phyloP scores from a whole-genome alignment of 345 rosid species.

The Euphorbia lathyris region DNA sequence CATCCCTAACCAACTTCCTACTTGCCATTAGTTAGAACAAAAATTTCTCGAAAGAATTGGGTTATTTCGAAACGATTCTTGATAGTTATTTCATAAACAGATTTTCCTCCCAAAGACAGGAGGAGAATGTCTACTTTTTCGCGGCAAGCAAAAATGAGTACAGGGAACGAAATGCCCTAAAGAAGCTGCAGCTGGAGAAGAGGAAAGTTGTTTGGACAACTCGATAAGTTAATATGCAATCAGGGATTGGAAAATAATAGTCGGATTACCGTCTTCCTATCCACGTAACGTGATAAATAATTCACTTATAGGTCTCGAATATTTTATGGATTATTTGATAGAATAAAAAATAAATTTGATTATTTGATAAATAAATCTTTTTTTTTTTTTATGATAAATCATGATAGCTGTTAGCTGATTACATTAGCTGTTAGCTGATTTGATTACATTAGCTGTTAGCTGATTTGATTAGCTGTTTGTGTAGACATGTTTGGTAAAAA shows the following conservation, averaged over 20 bases:
- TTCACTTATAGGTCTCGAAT: too few relatives aligned
- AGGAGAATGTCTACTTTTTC: neutral
- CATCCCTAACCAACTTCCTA: conserved; percentile 72
- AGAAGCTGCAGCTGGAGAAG: neutral
- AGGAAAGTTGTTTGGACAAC: conserved; percentile 1
- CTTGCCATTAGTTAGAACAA: conserved; percentile 52
- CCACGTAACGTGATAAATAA: neutral
- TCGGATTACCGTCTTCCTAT: neutral
- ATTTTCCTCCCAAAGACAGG: neutral
- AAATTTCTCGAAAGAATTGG: neutral
- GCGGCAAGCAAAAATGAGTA: neutral
- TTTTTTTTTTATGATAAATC: too few relatives aligned
- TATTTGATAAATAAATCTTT: too few relatives aligned
- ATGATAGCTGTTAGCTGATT: too few relatives aligned
- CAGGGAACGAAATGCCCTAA: neutral
- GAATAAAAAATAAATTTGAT: too few relatives aligned
- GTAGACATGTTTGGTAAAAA: too few relatives aligned
- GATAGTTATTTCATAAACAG: neutral
- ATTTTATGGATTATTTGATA: too few relatives aligned
- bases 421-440: too few relatives aligned
- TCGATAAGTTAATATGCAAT: neutral
- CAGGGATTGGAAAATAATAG: neutral
- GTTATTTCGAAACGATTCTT: neutral
- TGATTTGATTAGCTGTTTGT: too few relatives aligned
- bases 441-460: too few relatives aligned